phyloP scores from a whole-genome alignment of 2,329 filamentous ascomycete genomes.

The Ophiocordyceps camponoti-saundersi region DNA sequence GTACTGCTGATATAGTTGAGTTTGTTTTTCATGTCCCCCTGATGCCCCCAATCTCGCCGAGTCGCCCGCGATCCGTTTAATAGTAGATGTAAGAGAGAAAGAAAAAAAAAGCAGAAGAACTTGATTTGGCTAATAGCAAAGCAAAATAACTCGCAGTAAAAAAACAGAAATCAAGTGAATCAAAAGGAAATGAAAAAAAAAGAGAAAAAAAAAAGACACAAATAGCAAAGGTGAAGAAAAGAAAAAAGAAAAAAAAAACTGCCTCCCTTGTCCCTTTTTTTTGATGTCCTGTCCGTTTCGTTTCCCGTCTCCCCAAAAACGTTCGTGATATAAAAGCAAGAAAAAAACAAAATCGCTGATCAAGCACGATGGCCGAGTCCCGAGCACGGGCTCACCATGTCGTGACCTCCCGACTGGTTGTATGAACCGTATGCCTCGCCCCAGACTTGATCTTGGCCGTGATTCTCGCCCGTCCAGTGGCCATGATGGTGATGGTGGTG shows the following conservation, averaged over 20 bases:
- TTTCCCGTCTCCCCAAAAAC: background rate
- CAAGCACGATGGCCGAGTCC: background rate
- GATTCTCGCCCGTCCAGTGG: background rate
- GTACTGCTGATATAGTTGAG: too few species aligned
- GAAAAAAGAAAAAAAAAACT: background rate
- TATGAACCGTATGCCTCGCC: constrained; percentile 1
- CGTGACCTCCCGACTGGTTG: background rate
- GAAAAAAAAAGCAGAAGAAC: background rate
- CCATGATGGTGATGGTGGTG: background rate
- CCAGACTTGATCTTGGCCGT: background rate
- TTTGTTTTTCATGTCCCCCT: too few species aligned
- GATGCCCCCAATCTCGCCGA: background rate
- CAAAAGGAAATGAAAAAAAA: background rate
- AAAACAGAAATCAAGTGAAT: background rate
- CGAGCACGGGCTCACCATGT: constrained; percentile 1
- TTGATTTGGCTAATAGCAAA: background rate
- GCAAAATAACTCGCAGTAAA: background rate
- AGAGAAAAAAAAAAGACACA: background rate
- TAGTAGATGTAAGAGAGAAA: background rate
- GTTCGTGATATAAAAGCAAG: too few species aligned
- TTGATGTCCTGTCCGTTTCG: background rate
- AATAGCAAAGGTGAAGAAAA: background rate
- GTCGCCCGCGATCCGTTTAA: background rate
- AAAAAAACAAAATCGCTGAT: background rate
- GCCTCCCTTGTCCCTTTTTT: background rate